Evolutionary conservation across 129 eudicot genomes (phyloP).

Genomic region (Flaveria linearis): DNA sequence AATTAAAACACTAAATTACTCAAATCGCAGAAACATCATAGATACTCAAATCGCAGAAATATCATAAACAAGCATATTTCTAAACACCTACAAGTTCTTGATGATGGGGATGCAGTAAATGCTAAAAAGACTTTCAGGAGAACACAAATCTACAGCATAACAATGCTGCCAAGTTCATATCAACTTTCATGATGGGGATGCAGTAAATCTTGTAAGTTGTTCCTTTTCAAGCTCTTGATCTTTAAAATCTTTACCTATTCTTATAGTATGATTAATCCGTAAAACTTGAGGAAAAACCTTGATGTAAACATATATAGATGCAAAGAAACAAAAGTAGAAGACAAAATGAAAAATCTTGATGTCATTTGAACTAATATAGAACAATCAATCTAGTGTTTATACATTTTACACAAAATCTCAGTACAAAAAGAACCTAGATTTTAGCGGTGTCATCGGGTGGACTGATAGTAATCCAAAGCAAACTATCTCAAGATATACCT

Average conservation of each 20-base stretch:
- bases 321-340: neutral
- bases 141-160: no score
- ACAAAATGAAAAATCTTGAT: neutral
- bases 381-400: conserved; percentile 10
- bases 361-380: neutral
- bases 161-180: no score
- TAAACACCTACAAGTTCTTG: no score
- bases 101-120: no score
- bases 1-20: no score
- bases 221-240: neutral
- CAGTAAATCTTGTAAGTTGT: neutral
- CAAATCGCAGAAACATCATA: no score
- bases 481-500: no score
- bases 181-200: neutral
- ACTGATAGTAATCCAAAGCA: conserved; percentile 69
- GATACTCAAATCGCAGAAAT: no score
- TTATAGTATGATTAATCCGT: neutral
- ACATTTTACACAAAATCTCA: conserved; percentile 3
- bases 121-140: no score
- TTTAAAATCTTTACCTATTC: neutral
- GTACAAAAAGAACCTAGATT: conserved; percentile 3
- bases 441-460: conserved; percentile 45
- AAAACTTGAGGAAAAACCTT: neutral
- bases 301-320: neutral
- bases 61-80: no score